These are phyloP conservation scores for Pisolithus marmoratus DNA, from an alignment of 768 basidiomycete genomes.

Conservation along the genomic window DNA sequence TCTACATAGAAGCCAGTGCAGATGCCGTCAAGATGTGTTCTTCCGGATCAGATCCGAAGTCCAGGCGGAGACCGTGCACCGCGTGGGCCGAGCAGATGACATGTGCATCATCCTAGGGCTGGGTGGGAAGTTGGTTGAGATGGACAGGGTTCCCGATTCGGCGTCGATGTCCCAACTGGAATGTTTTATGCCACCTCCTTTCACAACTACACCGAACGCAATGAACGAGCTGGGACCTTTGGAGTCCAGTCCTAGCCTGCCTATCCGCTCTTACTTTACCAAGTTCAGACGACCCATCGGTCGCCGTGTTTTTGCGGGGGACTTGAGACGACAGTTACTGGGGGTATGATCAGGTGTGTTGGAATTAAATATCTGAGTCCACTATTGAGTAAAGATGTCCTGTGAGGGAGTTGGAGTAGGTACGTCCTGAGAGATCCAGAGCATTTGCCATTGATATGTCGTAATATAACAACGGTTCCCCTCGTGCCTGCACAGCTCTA, in stretches of 20 bases:
- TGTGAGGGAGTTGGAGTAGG: slow-evolving; percentile 76
- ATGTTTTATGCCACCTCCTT: no score
- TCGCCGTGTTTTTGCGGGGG: background rate
- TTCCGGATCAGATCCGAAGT: background rate
- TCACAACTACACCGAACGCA: slow-evolving; percentile 33
- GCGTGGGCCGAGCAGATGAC: slow-evolving; percentile 96
- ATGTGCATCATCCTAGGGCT: slow-evolving; percentile 96
- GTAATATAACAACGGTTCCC: slow-evolving; percentile 54
- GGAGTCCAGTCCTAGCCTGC: slow-evolving; percentile 43
- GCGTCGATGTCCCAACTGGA: slow-evolving; percentile 2
- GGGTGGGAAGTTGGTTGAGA: no score
- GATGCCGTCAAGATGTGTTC: slow-evolving; percentile 86
- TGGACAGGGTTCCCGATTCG: no score
- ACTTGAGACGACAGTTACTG: background rate
- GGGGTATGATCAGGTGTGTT: background rate
- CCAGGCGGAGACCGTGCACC: slow-evolving; percentile 35
- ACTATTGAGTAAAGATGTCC: slow-evolving; percentile 31
- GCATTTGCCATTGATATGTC: background rate
- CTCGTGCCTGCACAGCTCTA: slow-evolving; percentile 55
- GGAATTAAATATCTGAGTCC: slow-evolving; percentile 15
- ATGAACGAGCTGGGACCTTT: slow-evolving; percentile 71
- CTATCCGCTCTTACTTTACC: no score
- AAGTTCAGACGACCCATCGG: no score
- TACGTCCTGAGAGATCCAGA: slow-evolving; percentile 22
- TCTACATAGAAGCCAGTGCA: slow-evolving; percentile 86